These are phyloP conservation scores for Phallus indusiatus DNA, from an alignment of 768 basidiomycete species.

Conservation along the genomic window DNA sequence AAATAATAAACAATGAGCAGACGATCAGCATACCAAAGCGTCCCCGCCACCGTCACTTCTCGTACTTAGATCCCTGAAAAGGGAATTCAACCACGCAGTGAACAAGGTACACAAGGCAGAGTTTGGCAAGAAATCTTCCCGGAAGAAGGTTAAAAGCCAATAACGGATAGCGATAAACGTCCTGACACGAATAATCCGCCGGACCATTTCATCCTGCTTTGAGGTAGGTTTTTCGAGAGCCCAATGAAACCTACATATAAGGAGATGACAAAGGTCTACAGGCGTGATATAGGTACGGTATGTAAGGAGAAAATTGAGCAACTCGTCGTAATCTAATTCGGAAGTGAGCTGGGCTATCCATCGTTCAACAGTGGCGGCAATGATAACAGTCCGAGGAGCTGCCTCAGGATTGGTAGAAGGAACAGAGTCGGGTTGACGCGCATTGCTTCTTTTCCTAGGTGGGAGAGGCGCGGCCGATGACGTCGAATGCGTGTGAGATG, in stretches of 20 bases:
- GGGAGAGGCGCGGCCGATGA: constrained; percentile 19
- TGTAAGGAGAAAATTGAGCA: constrained; percentile 86
- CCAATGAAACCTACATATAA: constrained; percentile 89
- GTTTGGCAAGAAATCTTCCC: constrained; percentile 78
- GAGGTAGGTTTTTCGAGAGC: constrained; percentile 46
- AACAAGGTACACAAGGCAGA: constrained; percentile 64
- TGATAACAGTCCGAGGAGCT: constrained; percentile 37
- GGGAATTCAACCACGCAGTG: constrained; percentile 73
- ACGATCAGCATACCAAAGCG: constrained; percentile 50
- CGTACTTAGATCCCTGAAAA: constrained; percentile 62
- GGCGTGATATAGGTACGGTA: constrained; percentile 80
- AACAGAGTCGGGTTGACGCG: not conserved
- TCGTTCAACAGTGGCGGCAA: constrained; percentile 87
- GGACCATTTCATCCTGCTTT: constrained; percentile 55
- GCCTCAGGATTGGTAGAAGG: not conserved
- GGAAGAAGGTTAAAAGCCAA: constrained; percentile 87
- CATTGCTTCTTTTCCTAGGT: constrained; percentile 6
- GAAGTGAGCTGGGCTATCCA: constrained; percentile 90
- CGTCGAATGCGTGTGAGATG: constrained; percentile 21
- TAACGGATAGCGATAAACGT: constrained; percentile 87
- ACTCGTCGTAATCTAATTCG: constrained; percentile 76
- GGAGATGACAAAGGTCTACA: constrained; percentile 68
- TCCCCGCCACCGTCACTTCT: constrained; percentile 44
- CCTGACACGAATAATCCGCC: constrained; percentile 73
- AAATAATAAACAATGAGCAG: not conserved